These are phyloP conservation scores for Oryza meyeriana DNA, from an alignment of 176 grass and related monocot genomes.

Conservation along the genomic window DNA sequence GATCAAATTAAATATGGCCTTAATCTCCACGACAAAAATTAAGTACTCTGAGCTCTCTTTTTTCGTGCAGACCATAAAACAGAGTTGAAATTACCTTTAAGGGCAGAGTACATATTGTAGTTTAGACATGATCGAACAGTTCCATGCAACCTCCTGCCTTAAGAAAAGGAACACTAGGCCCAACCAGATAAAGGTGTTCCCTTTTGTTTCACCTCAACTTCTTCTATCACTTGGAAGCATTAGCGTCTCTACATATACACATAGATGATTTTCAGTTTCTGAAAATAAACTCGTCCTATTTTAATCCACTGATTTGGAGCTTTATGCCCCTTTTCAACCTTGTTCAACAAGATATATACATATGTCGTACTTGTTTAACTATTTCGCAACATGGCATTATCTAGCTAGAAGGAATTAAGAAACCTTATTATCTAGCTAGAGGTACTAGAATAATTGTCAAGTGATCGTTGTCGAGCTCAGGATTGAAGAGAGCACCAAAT, in stretches of 20 bases:
- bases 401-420: conserved; percentile 26
- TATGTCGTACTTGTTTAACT: neutral
- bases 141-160: conserved; percentile 5
- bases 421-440: neutral
- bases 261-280: neutral
- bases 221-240: neutral
- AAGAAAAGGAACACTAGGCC: neutral
- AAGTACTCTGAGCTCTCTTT: neutral
- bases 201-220: neutral
- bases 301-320: neutral
- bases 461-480: neutral
- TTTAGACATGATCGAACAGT: neutral
- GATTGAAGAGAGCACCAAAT: conserved; percentile 5
- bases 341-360: neutral
- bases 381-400: conserved; percentile 1
- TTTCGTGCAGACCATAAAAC: neutral
- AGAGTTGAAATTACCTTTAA: neutral
- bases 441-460: neutral
- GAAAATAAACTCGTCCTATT: no score
- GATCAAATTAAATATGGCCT: no score
- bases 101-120: neutral
- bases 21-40: no score
- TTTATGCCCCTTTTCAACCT: neutral
- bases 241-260: neutral
- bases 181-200: neutral